These are phyloP conservation scores for Phytophthora citricola DNA, from an alignment of 352 stramenopile species.

Conservation along the genomic window DNA sequence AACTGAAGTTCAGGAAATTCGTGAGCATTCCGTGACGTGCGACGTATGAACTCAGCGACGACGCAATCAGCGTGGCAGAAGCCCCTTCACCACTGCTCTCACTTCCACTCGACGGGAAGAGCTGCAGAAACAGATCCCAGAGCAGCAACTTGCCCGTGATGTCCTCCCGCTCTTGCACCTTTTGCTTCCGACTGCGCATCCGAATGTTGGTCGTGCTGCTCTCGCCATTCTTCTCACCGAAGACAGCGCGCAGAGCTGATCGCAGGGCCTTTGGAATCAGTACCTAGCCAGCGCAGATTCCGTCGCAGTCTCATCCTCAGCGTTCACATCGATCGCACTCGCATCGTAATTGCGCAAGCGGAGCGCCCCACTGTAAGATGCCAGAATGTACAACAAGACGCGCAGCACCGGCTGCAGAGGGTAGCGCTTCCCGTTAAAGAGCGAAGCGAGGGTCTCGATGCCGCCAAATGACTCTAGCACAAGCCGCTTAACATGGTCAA, in stretches of 20 bases:
- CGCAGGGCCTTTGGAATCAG: slow-evolving; percentile 75
- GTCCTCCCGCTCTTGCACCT: slow-evolving; percentile 60
- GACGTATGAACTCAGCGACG: slow-evolving; percentile 78
- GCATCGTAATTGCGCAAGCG: slow-evolving; percentile 45
- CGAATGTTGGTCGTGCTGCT: slow-evolving; percentile 30
- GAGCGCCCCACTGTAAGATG: slow-evolving; percentile 56
- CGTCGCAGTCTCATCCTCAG: slow-evolving; percentile 75
- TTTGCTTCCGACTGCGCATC: slow-evolving; percentile 60
- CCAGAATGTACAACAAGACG: slow-evolving; percentile 69
- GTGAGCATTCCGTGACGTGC: slow-evolving; percentile 60
- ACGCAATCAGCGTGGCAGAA: slow-evolving; percentile 59
- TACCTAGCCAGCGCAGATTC: slow-evolving; percentile 69
- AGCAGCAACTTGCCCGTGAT: slow-evolving; percentile 65
- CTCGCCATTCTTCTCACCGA: slow-evolving; percentile 38
- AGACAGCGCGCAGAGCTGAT: slow-evolving; percentile 61
- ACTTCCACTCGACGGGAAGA: slow-evolving; percentile 61
- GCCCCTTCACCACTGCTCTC: slow-evolving; percentile 17
- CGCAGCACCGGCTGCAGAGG: slow-evolving; percentile 55
- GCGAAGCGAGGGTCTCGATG: slow-evolving; percentile 59
- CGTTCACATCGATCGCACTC: slow-evolving; percentile 76
- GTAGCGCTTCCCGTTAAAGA: slow-evolving; percentile 69
- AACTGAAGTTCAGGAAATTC: slow-evolving; percentile 70
- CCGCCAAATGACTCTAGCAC: slow-evolving; percentile 70
- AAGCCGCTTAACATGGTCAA: slow-evolving; percentile 51
- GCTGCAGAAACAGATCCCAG: slow-evolving; percentile 86